phyloP scores from a whole-genome alignment of 75 land plant genomes.

The Cunninghamia lanceolata region DNA sequence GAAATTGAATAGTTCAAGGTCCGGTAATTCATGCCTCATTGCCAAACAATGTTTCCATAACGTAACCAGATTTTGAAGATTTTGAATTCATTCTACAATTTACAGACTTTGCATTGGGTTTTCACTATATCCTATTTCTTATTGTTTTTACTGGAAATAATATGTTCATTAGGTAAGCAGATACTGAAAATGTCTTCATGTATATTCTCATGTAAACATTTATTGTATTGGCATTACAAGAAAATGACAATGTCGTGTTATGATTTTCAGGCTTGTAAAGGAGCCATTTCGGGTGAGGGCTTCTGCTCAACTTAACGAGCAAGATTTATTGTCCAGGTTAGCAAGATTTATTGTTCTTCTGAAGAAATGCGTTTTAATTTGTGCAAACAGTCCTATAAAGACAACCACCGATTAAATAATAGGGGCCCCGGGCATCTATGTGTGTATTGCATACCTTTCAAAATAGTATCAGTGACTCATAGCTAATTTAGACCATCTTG shows the following conservation, averaged over 20 bases:
- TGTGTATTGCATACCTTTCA: neutral
- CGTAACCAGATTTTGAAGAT: neutral
- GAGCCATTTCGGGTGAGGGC: slow-evolving; percentile 10
- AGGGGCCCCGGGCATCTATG: neutral
- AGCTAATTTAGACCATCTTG: neutral
- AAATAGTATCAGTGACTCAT: neutral
- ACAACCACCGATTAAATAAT: neutral
- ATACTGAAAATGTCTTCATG: neutral
- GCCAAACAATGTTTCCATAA: neutral
- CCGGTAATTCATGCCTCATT: neutral
- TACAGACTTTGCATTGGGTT: neutral
- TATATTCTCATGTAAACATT: neutral
- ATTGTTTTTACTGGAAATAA: neutral
- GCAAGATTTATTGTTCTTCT: neutral
- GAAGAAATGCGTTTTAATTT: neutral
- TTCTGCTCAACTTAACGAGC: neutral
- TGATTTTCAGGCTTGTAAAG: slow-evolving; percentile 2
- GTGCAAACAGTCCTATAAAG: neutral
- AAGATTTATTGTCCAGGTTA: slow-evolving; percentile 9
- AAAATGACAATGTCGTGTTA: neutral
- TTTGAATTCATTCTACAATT: neutral
- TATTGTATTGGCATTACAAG: neutral
- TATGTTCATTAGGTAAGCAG: neutral
- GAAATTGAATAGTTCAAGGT: slow-evolving; percentile 3
- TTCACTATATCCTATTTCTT: neutral